Percentiles rank a stretch among this genome's conserved stretches.
phyloP scores from a whole-genome alignment of 2,329 filamentous ascomycete genomes.

The Hymenoscyphus occultus region DNA sequence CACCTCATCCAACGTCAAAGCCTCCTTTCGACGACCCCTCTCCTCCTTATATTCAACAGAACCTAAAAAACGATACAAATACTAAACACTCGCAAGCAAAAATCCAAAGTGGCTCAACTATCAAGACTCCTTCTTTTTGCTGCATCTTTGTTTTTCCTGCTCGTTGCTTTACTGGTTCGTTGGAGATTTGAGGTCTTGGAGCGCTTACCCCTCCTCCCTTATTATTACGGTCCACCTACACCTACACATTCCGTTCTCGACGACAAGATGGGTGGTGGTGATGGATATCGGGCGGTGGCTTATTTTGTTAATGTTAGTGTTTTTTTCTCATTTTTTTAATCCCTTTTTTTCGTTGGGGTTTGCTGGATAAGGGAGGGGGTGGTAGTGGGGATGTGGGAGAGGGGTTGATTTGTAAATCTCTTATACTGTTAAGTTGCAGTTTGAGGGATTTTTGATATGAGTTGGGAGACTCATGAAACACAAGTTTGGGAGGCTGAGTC shows the following conservation, averaged over 20 bases:
- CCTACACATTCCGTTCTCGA: constrained; percentile 1
- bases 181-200: constrained; percentile 14
- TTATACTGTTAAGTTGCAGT: neutral
- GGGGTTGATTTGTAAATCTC: neutral
- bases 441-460: neutral
- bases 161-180: constrained; percentile 23
- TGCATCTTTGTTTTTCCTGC: constrained; percentile 21
- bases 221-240: neutral
- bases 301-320: constrained; percentile 69
- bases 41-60: neutral
- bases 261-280: constrained; percentile 31
- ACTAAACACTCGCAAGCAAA: neutral
- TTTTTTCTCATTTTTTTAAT: neutral
- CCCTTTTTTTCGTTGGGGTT: neutral
- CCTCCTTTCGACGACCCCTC: constrained; percentile 15
- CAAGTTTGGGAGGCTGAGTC: neutral
- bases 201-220: neutral
- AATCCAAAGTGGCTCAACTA: constrained; percentile 26
- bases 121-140: constrained; percentile 20
- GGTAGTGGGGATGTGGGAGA: neutral
- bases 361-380: neutral
- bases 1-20: constrained; percentile 11
- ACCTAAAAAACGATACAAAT: too few relatives aligned
- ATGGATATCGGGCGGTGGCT: constrained; percentile 62
- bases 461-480: too few relatives aligned